Evolutionary conservation across 208 protist species (phyloP).

Genomic region (Trypanosoma cruzi): DNA sequence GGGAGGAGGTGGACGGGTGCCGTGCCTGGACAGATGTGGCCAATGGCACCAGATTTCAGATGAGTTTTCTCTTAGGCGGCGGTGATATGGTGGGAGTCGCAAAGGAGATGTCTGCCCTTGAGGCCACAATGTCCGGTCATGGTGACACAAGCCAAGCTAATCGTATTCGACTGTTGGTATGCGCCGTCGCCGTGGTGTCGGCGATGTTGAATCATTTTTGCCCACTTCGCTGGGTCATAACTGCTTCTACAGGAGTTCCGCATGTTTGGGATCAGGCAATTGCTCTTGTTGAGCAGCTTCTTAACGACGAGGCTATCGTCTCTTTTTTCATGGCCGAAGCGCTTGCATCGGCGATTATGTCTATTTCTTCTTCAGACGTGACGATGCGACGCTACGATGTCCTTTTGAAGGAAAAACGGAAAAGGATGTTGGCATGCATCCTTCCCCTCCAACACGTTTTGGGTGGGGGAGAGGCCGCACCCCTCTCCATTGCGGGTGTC

Average conservation of each 20-base stretch:
- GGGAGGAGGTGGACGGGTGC: constrained; percentile 26
- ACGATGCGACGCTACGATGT: background rate
- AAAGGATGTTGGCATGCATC: background rate
- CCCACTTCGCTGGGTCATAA: constrained; percentile 1
- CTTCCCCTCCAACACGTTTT: background rate
- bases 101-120: background rate
- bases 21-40: constrained; percentile 6
- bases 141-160: background rate
- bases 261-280: background rate
- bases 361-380: background rate
- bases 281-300: background rate
- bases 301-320: background rate
- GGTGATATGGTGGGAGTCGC: background rate
- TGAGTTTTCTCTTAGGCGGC: background rate
- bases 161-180: background rate
- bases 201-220: constrained; percentile 20
- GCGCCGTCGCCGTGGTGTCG: constrained; percentile 10
- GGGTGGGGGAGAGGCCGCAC: too few relatives aligned
- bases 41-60: too few relatives aligned
- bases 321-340: constrained; percentile 9
- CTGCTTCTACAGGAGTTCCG: background rate
- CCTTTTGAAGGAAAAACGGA: background rate
- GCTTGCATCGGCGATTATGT: background rate
- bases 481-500: background rate
- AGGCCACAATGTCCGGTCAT: background rate